Evolutionary conservation across 352 stramenopile genomes (phyloP).

Genomic region (Vaucheria bursata): DNA sequence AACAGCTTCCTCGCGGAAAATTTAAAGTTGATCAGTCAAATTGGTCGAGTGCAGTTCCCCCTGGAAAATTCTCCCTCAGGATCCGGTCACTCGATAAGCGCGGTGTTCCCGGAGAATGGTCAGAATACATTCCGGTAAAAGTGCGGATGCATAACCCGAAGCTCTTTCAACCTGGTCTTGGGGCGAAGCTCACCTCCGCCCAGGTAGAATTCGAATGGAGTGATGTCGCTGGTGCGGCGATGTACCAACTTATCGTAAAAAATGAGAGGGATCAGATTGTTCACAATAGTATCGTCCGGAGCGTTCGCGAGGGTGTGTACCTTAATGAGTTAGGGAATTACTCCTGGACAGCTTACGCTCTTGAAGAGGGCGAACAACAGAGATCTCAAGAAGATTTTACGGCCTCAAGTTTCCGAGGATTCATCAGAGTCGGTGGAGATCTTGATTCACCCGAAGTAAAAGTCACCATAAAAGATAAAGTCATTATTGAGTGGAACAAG

Average conservation of each 20-base stretch:
- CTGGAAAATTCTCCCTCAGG: neutral
- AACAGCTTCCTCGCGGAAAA: neutral
- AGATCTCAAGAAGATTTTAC: neutral
- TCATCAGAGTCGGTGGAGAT: neutral
- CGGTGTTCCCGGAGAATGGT: neutral
- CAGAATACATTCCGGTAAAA: neutral
- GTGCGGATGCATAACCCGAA: neutral
- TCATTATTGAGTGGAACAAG: neutral
- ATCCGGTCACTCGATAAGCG: neutral
- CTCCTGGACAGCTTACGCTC: neutral
- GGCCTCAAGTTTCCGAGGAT: neutral
- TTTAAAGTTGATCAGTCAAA: neutral
- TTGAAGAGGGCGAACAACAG: neutral
- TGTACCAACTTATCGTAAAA: neutral
- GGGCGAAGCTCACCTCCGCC: neutral
- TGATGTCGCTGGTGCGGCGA: neutral
- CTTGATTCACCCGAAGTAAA: neutral
- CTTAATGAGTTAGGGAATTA: neutral
- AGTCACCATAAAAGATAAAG: neutral
- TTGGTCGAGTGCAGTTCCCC: neutral
- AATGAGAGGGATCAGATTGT: neutral
- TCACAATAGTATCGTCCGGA: neutral
- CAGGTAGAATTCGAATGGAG: neutral
- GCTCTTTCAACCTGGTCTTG: neutral
- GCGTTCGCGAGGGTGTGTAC: neutral